Conservation (phyloP, 116 monocot genomes). For the Papilionanthe hybrid region DNA sequence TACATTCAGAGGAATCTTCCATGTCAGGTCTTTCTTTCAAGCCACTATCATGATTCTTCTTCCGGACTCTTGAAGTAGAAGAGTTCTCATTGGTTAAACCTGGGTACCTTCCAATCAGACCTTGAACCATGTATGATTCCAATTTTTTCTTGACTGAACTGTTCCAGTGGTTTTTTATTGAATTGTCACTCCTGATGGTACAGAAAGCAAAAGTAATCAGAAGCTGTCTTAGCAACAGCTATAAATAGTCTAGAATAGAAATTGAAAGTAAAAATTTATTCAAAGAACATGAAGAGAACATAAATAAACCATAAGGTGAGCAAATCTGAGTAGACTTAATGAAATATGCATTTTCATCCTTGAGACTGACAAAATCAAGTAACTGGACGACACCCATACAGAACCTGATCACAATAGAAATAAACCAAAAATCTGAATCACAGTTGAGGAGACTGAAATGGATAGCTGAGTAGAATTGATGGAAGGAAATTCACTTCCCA, state of each 20-base stretch:
- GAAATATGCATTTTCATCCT: no score
- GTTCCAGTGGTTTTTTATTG: constrained; percentile 99
- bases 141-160: constrained; percentile 96
- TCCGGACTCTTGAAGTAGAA: constrained; percentile 24
- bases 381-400: not conserved
- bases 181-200: constrained; percentile 87
- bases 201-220: constrained; percentile 9
- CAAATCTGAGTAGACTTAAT: not conserved
- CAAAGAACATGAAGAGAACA: not conserved
- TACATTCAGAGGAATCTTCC: constrained; percentile 57
- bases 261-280: constrained; percentile 2
- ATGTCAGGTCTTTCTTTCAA: constrained; percentile 34
- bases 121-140: constrained; percentile 61
- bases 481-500: not conserved
- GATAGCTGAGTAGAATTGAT: not conserved
- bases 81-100: constrained; percentile 20
- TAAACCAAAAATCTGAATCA: not conserved
- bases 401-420: not conserved
- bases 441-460: not conserved
- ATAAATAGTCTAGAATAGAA: not conserved
- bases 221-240: constrained; percentile 10
- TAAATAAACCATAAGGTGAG: not conserved
- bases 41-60: constrained; percentile 26
- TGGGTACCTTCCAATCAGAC: constrained; percentile 60
- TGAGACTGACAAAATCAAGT: not conserved